Conservation (phyloP, 805 yeast species). For the Starmerella vaccinii region DNA sequence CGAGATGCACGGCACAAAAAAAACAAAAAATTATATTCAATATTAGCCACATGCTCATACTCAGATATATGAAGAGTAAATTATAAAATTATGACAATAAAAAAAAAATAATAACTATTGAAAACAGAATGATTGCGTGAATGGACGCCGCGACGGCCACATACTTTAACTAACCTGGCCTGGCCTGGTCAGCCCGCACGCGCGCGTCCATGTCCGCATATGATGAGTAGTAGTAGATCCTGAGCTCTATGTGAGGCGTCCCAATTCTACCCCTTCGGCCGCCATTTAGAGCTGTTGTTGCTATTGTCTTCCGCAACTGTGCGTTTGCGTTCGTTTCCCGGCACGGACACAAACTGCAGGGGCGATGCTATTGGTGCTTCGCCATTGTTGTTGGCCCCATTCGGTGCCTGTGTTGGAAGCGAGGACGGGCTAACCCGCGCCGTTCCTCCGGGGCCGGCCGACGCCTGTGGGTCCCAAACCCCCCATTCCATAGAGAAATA, state of each 20-base stretch:
- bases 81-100: no score
- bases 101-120: no score
- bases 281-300: not conserved
- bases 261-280: not conserved
- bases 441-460: constrained; percentile 12
- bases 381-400: not conserved
- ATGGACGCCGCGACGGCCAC: no score
- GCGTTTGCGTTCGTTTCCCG: constrained; percentile 3
- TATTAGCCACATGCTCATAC: no score
- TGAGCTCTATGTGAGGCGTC: no score
- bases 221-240: no score
- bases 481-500: constrained; percentile 56
- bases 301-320: not conserved
- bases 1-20: no score
- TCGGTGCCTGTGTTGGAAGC: not conserved
- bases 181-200: no score
- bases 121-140: not conserved
- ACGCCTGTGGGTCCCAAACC: constrained; percentile 25
- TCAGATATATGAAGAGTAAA: no score
- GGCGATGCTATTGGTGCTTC: not conserved
- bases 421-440: constrained; percentile 9
- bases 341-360: not conserved
- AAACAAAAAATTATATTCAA: no score
- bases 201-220: no score
- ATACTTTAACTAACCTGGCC: no score